Percentiles rank a stretch among this genome's conserved stretches.
Evolutionary conservation across 2,329 filamentous ascomycete species (phyloP).

Genomic region (Exophiala sideris): DNA sequence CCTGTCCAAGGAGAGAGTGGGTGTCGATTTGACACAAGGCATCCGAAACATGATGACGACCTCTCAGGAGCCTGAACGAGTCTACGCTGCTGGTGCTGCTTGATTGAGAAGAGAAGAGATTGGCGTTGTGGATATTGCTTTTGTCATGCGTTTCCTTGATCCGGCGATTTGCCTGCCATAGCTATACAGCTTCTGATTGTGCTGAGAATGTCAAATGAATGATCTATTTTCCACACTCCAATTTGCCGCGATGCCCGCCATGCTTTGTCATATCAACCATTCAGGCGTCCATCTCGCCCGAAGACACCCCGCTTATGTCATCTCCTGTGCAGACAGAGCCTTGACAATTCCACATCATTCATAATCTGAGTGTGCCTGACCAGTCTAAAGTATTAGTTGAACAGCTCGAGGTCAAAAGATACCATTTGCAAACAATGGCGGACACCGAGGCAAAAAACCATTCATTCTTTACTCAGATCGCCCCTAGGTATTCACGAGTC

Average conservation of each 20-base stretch:
- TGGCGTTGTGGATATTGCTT: neutral
- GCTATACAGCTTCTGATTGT: too few relatives aligned
- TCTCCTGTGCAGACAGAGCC: too few relatives aligned
- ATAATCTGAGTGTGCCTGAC: too few relatives aligned
- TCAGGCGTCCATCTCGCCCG: too few relatives aligned
- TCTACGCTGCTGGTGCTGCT: conserved; percentile 28
- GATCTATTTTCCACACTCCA: too few relatives aligned
- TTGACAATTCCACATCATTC: neutral
- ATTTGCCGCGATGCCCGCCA: too few relatives aligned
- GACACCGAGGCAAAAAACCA: conserved; percentile 4
- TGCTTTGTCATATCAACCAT: too few relatives aligned
- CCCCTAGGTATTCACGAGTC: conserved; percentile 29
- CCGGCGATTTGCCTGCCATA: too few relatives aligned
- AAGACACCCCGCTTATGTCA: too few relatives aligned
- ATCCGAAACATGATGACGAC: conserved; percentile 41
- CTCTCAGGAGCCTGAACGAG: conserved; percentile 18
- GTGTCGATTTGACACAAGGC: conserved; percentile 69
- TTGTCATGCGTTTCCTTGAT: neutral
- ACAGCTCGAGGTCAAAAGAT: too few relatives aligned
- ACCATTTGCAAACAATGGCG: neutral
- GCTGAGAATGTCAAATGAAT: too few relatives aligned
- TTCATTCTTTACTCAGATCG: conserved; percentile 31
- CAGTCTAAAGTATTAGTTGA: too few relatives aligned
- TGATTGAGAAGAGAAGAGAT: conserved; percentile 8
- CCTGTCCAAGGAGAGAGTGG: conserved; percentile 89